These are phyloP conservation scores for Tremella mesenterica DNA, from an alignment of 768 basidiomycete species.

Conservation along the genomic window DNA sequence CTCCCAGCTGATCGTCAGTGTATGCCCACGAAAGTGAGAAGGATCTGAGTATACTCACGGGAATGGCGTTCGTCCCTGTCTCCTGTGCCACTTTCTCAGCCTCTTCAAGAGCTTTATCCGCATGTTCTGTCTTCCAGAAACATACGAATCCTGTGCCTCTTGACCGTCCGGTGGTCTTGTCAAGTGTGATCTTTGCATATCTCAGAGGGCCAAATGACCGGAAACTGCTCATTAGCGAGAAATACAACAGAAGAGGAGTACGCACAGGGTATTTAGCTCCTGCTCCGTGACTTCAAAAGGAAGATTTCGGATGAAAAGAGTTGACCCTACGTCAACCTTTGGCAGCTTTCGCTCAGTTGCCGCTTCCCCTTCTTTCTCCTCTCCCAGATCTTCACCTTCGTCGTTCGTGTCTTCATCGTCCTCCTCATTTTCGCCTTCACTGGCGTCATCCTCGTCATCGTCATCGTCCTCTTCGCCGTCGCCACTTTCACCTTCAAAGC, in stretches of 20 bases:
- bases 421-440: constrained; percentile 29
- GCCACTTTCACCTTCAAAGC: no score
- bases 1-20: constrained; percentile 18
- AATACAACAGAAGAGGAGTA: not conserved
- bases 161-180: constrained; percentile 70
- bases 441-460: constrained; percentile 26
- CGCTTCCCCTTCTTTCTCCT: constrained; percentile 52
- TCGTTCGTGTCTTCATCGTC: constrained; percentile 34
- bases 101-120: constrained; percentile 72
- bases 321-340: constrained; percentile 75
- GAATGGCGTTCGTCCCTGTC: constrained; percentile 40
- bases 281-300: constrained; percentile 89
- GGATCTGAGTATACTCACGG: constrained; percentile 21
- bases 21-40: not conserved
- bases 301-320: constrained; percentile 87
- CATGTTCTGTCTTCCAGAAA: constrained; percentile 89
- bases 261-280: constrained; percentile 74
- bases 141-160: constrained; percentile 94
- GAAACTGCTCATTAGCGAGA: constrained; percentile 53
- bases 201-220: constrained; percentile 83
- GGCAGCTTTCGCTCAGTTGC: constrained; percentile 53
- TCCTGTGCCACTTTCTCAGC: constrained; percentile 51
- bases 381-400: constrained; percentile 39
- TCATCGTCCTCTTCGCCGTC: constrained; percentile 10
- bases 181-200: constrained; percentile 84